Percentiles rank a stretch among this genome's conserved stretches.
Evolutionary conservation across 768 basidiomycete species (phyloP).

Genomic region (Leccinum uliginosum): DNA sequence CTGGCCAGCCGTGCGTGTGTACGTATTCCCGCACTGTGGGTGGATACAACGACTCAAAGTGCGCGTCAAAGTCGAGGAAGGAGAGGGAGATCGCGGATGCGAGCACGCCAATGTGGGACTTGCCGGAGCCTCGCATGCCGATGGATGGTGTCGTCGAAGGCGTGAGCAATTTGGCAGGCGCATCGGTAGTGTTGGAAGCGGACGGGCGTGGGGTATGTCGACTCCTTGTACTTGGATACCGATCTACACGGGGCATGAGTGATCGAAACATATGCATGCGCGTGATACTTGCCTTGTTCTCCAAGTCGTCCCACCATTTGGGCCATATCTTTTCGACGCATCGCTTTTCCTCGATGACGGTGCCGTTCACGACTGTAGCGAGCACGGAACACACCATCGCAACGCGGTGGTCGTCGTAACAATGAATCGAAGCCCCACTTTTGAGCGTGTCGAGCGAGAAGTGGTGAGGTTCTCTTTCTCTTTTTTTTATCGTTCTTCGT

Average conservation of each 20-base stretch:
- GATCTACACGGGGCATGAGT: slow-evolving; percentile 48
- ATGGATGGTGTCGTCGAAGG: slow-evolving; percentile 50
- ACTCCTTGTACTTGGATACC: slow-evolving; percentile 85
- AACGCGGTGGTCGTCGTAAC: slow-evolving; percentile 98
- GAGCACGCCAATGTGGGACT: slow-evolving; percentile 80
- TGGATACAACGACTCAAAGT: slow-evolving; percentile 62
- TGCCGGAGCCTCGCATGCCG: slow-evolving; percentile 97
- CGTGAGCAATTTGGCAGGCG: slow-evolving; percentile 24
- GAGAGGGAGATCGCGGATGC: slow-evolving; percentile 75
- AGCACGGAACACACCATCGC: slow-evolving; percentile 98
- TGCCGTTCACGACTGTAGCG: slow-evolving; percentile 65
- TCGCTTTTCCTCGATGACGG: slow-evolving; percentile 89
- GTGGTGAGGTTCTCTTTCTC: too few relatives aligned
- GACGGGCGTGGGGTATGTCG: slow-evolving; percentile 49
- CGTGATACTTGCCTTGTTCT: slow-evolving; percentile 71
- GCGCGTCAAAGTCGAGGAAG: slow-evolving; percentile 80
- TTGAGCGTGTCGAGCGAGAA: too few relatives aligned
- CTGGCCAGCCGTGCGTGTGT: slow-evolving; percentile 77
- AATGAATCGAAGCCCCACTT: slow-evolving; percentile 77
- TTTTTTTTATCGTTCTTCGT: too few relatives aligned
- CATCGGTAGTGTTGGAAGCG: slow-evolving; percentile 39
- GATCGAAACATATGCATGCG: background rate
- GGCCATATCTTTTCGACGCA: slow-evolving; percentile 99
- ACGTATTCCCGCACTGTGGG: slow-evolving; percentile 74
- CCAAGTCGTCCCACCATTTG: slow-evolving; percentile 98